Percentiles rank a stretch among this genome's conserved stretches.
Conservation (phyloP, 1,139 yeast genomes). For the Debaryomyces subglobosus region DNA sequence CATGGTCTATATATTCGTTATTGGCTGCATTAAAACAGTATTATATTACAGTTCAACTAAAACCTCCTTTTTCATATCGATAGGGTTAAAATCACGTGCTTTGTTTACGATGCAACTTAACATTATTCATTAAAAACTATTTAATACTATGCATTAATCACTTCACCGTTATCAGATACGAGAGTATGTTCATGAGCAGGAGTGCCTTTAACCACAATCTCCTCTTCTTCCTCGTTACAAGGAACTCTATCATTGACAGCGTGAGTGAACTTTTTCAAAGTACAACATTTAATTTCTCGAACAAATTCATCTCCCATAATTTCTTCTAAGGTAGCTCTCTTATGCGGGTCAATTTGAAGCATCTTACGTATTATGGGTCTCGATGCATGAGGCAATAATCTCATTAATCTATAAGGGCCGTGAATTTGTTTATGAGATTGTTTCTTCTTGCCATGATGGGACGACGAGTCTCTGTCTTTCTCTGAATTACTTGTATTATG, state of each 20-base stretch:
- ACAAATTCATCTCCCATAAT: slow-evolving; percentile 76
- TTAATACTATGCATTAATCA: slow-evolving; percentile 10
- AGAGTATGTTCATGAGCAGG: slow-evolving; percentile 49
- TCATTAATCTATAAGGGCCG: slow-evolving; percentile 89
- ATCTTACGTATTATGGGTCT: slow-evolving; percentile 76
- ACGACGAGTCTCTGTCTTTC: slow-evolving; percentile 7
- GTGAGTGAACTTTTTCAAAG: slow-evolving; percentile 31
- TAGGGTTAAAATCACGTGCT: not conserved
- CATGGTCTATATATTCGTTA: not conserved
- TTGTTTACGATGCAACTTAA: slow-evolving; percentile 2
- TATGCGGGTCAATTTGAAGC: slow-evolving; percentile 67
- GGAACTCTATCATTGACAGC: slow-evolving; percentile 27
- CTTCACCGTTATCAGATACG: slow-evolving; percentile 29
- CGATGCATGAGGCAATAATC: slow-evolving; percentile 84
- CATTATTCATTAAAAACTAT: slow-evolving; percentile 9
- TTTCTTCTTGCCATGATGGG: slow-evolving; percentile 27
- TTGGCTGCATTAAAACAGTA: not conserved
- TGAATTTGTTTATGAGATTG: slow-evolving; percentile 46
- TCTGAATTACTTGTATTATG: slow-evolving; percentile 2
- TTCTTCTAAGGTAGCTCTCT: slow-evolving; percentile 71
- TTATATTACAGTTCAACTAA: not conserved
- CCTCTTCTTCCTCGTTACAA: slow-evolving; percentile 45
- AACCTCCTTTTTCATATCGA: not conserved
- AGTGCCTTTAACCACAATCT: slow-evolving; percentile 37
- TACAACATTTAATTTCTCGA: slow-evolving; percentile 53